Percentiles rank a stretch among this genome's conserved stretches.
These are phyloP conservation scores for Podosphaera fusca DNA, from an alignment of 2,329 filamentous ascomycete species.

Conservation along the genomic window DNA sequence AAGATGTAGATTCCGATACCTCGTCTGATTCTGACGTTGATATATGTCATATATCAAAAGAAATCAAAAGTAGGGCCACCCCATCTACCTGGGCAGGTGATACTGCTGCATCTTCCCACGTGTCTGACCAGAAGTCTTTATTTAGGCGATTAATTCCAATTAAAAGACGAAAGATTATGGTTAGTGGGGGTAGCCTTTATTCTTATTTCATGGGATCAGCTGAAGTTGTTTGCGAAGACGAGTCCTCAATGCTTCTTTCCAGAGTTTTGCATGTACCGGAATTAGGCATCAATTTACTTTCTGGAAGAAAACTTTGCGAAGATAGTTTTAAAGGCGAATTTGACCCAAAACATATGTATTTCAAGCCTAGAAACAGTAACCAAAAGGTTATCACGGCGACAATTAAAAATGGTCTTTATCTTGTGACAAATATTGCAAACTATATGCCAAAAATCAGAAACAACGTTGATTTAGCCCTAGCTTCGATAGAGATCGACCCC, in stretches of 20 bases:
- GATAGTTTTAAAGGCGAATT: background rate
- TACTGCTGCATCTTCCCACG: too few species aligned
- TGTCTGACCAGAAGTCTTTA: background rate
- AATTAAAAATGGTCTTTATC: background rate
- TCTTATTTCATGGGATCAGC: background rate
- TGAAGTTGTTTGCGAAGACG: background rate
- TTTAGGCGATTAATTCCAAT: background rate
- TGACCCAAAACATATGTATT: background rate
- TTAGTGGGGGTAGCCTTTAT: background rate
- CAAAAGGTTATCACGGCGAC: background rate
- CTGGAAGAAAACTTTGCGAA: background rate
- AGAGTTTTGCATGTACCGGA: background rate
- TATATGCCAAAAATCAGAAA: background rate
- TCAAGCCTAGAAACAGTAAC: background rate
- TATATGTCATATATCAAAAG: too few species aligned
- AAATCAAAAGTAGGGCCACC: too few species aligned
- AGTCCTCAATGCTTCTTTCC: background rate
- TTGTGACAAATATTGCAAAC: background rate
- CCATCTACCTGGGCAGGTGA: too few species aligned
- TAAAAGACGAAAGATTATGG: background rate
- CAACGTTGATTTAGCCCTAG: background rate
- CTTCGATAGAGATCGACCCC: background rate
- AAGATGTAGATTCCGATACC: too few species aligned
- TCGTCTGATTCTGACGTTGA: too few species aligned
- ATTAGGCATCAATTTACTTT: background rate